Conservation (phyloP, 2,329 filamentous ascomycete species). For the Geosmithia putterillii region DNA sequence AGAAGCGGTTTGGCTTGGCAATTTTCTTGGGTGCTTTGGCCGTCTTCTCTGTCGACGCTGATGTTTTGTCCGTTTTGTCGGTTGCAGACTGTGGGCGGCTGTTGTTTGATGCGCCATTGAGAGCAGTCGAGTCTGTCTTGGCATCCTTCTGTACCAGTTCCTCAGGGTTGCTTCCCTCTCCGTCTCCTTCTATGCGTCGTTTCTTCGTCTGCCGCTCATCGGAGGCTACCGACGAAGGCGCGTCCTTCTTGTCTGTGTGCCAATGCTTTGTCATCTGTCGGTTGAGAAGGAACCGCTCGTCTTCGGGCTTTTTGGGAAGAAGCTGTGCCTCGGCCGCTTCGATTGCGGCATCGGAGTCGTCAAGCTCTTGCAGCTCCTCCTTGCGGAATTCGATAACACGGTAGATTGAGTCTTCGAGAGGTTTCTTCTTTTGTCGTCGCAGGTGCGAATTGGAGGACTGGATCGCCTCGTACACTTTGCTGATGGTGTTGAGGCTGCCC, state of each 20-base stretch:
- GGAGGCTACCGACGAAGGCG: slow-evolving; percentile 5
- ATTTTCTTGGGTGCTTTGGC: slow-evolving; percentile 17
- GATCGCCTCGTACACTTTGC: slow-evolving; percentile 64
- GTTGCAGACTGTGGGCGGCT: not conserved
- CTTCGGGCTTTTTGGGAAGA: slow-evolving; percentile 11
- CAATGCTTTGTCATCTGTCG: slow-evolving; percentile 28
- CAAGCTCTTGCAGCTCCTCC: slow-evolving; percentile 44
- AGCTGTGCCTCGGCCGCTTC: slow-evolving; percentile 22
- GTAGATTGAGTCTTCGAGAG: slow-evolving; percentile 77
- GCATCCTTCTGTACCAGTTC: not conserved
- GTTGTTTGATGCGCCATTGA: slow-evolving; percentile 8
- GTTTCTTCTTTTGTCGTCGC: slow-evolving; percentile 67
- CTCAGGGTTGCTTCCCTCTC: not conserved
- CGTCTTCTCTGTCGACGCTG: slow-evolving; percentile 2
- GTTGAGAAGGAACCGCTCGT: slow-evolving; percentile 27
- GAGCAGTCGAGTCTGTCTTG: not conserved
- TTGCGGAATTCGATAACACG: slow-evolving; percentile 64
- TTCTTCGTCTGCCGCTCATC: slow-evolving; percentile 16
- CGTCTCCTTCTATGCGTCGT: slow-evolving; percentile 13
- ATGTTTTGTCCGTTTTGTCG: not conserved
- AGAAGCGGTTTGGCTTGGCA: slow-evolving; percentile 15
- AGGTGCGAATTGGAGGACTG: slow-evolving; percentile 79
- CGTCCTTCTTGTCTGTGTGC: slow-evolving; percentile 8
- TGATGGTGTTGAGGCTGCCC: slow-evolving; percentile 34
- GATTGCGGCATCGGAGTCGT: slow-evolving; percentile 35